These are phyloP conservation scores for Tilletiaria anomala DNA, from an alignment of 1,284 basidiomycete species.

Conservation along the genomic window DNA sequence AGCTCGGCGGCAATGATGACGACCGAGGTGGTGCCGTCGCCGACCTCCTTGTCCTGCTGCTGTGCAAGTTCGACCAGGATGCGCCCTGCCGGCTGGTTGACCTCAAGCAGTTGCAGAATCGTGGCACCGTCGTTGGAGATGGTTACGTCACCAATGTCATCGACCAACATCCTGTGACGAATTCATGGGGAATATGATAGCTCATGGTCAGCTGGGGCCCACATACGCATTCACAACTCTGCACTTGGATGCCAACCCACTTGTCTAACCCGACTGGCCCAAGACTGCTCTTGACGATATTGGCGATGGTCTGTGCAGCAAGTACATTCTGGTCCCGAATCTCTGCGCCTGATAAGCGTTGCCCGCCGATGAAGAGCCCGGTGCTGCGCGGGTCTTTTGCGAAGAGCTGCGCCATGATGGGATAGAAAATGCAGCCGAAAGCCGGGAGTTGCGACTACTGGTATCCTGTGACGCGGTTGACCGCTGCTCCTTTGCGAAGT, in stretches of 20 bases:
- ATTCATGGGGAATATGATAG: slow-evolving; percentile 3
- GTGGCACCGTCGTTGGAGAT: slow-evolving; percentile 99
- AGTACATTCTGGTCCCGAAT: slow-evolving; percentile 84
- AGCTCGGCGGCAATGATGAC: slow-evolving; percentile 95
- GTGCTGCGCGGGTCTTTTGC: slow-evolving; percentile 36
- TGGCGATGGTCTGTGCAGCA: slow-evolving; percentile 89
- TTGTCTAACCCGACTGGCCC: slow-evolving; percentile 60
- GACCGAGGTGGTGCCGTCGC: slow-evolving; percentile 96
- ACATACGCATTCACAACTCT: not conserved
- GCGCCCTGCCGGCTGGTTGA: slow-evolving; percentile 77
- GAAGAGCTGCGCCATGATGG: slow-evolving; percentile 36
- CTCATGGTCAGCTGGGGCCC: slow-evolving; percentile 1
- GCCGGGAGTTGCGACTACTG: too few species aligned
- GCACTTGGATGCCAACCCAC: slow-evolving; percentile 6
- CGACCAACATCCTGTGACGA: slow-evolving; percentile 61
- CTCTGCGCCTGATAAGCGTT: slow-evolving; percentile 84
- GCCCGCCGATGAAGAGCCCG: slow-evolving; percentile 66
- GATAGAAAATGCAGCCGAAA: too few species aligned
- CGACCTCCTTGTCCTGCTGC: slow-evolving; percentile 99
- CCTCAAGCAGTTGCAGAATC: slow-evolving; percentile 78
- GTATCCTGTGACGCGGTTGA: too few species aligned
- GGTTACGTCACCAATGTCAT: slow-evolving; percentile 98
- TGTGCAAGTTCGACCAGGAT: slow-evolving; percentile 97
- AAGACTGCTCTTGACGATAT: slow-evolving; percentile 90
- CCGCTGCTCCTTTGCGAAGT: too few species aligned